Conservation (phyloP, 2,329 filamentous ascomycete species). For the Nannizzia gypsea region DNA sequence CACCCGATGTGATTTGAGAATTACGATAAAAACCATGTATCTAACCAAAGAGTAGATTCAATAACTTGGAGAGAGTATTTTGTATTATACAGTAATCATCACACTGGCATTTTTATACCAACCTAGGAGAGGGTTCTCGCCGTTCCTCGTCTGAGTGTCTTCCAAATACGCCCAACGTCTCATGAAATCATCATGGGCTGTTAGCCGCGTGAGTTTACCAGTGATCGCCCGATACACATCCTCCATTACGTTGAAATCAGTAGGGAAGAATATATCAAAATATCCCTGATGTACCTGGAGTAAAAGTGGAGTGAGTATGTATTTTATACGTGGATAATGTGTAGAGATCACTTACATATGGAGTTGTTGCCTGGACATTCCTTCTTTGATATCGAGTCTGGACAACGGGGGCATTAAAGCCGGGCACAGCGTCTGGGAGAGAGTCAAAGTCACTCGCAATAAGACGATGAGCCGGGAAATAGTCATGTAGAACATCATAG, state of each 20-base stretch:
- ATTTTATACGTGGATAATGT: not conserved
- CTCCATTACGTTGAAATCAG: constrained; percentile 83
- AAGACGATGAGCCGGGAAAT: constrained; percentile 82
- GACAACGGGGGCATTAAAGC: constrained; percentile 86
- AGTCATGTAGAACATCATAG: constrained; percentile 76
- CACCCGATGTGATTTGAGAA: not conserved
- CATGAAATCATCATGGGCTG: constrained; percentile 85
- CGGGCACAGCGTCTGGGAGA: constrained; percentile 69
- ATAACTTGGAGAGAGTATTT: not conserved
- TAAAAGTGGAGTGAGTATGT: not conserved
- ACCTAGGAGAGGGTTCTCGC: constrained; percentile 81
- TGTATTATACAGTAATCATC: constrained; percentile 63
- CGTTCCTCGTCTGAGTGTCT: constrained; percentile 75
- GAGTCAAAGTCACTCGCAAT: constrained; percentile 83
- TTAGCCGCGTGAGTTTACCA: constrained; percentile 75
- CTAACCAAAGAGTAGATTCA: not conserved
- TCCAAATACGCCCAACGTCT: constrained; percentile 78
- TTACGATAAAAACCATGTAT: not conserved
- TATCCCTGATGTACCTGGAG: constrained; percentile 87
- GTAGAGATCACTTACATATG: constrained; percentile 55
- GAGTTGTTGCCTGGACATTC: constrained; percentile 81
- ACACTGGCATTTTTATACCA: constrained; percentile 97
- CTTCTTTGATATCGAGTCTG: constrained; percentile 82
- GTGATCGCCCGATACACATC: constrained; percentile 87
- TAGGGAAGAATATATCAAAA: constrained; percentile 97